Percentiles rank a stretch among this genome's conserved stretches.
These are phyloP conservation scores for Rhinocladiella similis DNA, from an alignment of 2,329 filamentous ascomycete genomes.

Conservation along the genomic window DNA sequence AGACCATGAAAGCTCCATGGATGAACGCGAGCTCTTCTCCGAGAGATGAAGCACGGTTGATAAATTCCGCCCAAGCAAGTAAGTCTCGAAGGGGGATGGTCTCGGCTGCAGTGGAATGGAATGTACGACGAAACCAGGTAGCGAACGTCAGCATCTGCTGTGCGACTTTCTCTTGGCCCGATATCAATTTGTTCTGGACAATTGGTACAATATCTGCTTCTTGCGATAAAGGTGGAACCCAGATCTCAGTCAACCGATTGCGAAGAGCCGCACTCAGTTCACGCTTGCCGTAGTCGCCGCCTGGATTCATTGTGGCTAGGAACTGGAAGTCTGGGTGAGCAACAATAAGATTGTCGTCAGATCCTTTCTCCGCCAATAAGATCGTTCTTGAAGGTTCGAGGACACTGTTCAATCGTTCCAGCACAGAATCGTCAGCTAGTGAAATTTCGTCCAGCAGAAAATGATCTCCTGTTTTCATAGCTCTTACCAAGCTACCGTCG, in stretches of 20 bases:
- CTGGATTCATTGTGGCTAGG: constrained; percentile 98
- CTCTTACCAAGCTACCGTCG: constrained; percentile 88
- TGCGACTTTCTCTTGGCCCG: constrained; percentile 59
- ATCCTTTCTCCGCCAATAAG: constrained; percentile 89
- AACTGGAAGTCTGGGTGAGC: constrained; percentile 86
- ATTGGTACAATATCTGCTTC: constrained; percentile 86
- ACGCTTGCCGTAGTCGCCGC: constrained; percentile 96
- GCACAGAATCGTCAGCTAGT: constrained; percentile 91
- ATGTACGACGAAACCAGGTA: constrained; percentile 85
- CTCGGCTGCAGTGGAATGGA: constrained; percentile 71
- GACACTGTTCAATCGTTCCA: constrained; percentile 95
- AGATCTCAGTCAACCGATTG: constrained; percentile 98
- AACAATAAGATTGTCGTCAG: constrained; percentile 75
- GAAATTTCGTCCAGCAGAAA: constrained; percentile 98
- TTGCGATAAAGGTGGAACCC: constrained; percentile 87
- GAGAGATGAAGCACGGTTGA: constrained; percentile 64
- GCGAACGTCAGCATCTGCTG: constrained; percentile 79
- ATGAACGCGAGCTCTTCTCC: constrained; percentile 58
- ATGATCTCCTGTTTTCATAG: constrained; percentile 85
- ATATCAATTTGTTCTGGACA: constrained; percentile 70
- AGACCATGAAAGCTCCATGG: constrained; percentile 92
- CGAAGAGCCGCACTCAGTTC: constrained; percentile 92
- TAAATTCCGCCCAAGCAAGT: constrained; percentile 88
- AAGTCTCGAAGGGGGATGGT: constrained; percentile 90
- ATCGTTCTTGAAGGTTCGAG: constrained; percentile 85